Evolutionary conservation across 106 monocot species (phyloP), one percentile per base, ranked within the genome.

Genomic region (Dendrobium officinale): DNA sequence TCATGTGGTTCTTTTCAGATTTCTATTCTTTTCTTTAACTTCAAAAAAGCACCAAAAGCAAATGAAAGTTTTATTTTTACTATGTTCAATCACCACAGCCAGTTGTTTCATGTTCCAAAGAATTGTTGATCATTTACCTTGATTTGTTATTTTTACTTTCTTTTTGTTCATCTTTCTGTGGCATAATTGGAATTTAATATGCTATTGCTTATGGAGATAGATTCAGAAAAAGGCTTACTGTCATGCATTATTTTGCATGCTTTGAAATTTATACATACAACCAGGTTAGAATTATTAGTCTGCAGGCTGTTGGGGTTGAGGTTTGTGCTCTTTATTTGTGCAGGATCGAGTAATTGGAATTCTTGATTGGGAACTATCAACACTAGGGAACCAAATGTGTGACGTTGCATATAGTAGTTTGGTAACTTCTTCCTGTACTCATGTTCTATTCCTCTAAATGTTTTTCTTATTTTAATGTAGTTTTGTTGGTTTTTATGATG

Each of bases 301-400:
- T 43, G 9, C 13, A 26, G 27, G 3, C 37, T 37, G 37, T 37
- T 37, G 3, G 24, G 3, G 24, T 27, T 76, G 27, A 26, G 2
- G 26, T 49, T 73, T 16, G 24, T 67, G 0, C 48, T 73, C 2
- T 40, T 75, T 85, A 43, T 56, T 81, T 24, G 24, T 83, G 48
- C 91, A 99, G 99, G 91, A 95, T 87, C 84, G 85, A 79, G 95
- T 99, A 22, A 99, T 99, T 90, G 99, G 99, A 72, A 83, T 99
- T 84, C 90, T 99, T 78, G 99, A 99, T 80, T 99, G 99, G 99
- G 99, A 99, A 78, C 81, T 99, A 37, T 99, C 95, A 29, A 99
- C 99, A 61, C 81, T 99, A 33, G 99, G 99, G 75, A 99, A 99
- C 78, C 99, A 95, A 79, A 99, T 95, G 99, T 95, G 93, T 86